Conservation (phyloP, 441 rosid genomes). For the Macaranga tanarius region DNA sequence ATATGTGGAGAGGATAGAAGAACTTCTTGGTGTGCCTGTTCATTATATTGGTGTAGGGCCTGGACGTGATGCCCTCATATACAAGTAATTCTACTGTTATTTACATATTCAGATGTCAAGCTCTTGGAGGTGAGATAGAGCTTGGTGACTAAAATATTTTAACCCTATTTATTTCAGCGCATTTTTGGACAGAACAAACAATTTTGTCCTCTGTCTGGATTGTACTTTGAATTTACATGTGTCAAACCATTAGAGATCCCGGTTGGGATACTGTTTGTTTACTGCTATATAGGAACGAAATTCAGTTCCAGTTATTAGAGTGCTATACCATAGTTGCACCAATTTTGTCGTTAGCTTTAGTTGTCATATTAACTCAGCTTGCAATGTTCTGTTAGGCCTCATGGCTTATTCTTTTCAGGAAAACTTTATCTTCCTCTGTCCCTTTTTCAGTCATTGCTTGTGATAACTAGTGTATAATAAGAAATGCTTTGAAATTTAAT, state of each 20-base stretch:
- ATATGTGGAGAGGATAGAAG: conserved; percentile 88
- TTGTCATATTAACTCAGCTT: too few species aligned
- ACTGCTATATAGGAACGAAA: not conserved
- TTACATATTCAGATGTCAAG: not conserved
- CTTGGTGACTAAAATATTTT: not conserved
- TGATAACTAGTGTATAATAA: too few species aligned
- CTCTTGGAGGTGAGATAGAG: too few species aligned
- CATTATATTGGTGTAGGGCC: conserved; percentile 93
- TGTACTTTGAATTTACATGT: not conserved
- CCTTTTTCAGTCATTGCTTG: too few species aligned
- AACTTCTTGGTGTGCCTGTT: conserved; percentile 75
- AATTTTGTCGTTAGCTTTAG: not conserved
- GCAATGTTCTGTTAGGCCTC: too few species aligned
- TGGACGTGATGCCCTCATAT: conserved; percentile 89
- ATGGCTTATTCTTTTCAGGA: too few species aligned
- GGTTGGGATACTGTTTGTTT: not conserved
- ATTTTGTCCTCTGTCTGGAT: not conserved
- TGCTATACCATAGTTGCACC: not conserved
- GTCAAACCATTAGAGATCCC: not conserved
- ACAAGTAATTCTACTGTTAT: conserved; percentile 40
- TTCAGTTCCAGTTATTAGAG: not conserved
- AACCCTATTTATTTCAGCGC: not conserved
- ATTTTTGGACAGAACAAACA: conserved; percentile 5
- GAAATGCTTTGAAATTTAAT: too few species aligned
- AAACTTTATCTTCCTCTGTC: too few species aligned